Evolutionary conservation across 495 filamentous ascomycete species (phyloP).

Genomic region (Penicillium argentinense): DNA sequence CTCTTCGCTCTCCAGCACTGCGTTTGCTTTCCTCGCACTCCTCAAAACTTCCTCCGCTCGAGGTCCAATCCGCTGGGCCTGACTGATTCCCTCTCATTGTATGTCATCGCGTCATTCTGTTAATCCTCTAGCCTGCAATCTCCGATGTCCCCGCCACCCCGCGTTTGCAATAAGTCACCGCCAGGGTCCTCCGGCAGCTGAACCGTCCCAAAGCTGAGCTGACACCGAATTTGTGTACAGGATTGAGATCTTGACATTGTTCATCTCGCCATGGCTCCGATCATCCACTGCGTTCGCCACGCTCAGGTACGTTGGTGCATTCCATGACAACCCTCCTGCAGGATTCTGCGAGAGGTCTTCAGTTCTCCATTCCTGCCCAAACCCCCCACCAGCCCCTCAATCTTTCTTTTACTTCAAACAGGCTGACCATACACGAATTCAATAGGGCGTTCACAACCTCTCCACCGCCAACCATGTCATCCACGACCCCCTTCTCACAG

Average conservation of each 20-base stretch:
- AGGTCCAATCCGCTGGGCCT: no score
- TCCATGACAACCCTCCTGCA: neutral
- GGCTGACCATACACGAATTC: constrained; percentile 3
- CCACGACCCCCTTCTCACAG: constrained; percentile 76
- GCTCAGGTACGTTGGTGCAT: constrained; percentile 42
- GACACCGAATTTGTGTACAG: neutral
- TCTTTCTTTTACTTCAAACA: neutral
- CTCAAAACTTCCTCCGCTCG: neutral
- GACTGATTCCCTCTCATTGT: neutral
- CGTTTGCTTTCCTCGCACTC: neutral
- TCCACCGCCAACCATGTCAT: constrained; percentile 66
- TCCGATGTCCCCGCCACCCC: constrained; percentile 19
- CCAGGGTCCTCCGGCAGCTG: constrained; percentile 4
- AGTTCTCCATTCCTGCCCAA: neutral
- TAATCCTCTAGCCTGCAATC: neutral
- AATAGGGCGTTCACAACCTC: constrained; percentile 83
- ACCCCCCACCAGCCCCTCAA: neutral
- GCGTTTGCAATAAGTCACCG: constrained; percentile 25
- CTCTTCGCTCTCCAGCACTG: constrained; percentile 8
- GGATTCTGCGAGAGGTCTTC: neutral
- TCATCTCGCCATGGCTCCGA: constrained; percentile 41
- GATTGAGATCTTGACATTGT: no score
- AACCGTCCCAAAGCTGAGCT: constrained; percentile 7
- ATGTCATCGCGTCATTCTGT: no score
- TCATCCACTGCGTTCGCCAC: constrained; percentile 54